These are phyloP conservation scores for Kwoniella sp. DNA, from an alignment of 768 basidiomycete genomes.

Conservation along the genomic window DNA sequence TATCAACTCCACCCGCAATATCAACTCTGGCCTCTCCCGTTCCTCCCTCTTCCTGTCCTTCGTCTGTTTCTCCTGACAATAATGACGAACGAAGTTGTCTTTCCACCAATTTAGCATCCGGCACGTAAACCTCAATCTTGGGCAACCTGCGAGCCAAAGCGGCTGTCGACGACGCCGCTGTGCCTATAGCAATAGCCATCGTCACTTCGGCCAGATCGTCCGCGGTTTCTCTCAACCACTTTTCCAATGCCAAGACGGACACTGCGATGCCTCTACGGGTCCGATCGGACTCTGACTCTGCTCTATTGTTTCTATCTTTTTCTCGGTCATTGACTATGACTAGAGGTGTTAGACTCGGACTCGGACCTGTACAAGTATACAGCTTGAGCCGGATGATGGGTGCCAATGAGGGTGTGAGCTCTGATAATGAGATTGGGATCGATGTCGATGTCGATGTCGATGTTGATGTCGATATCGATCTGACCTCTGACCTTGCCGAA, in stretches of 20 bases:
- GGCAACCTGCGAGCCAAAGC: not conserved
- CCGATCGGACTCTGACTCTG: too few relatives aligned
- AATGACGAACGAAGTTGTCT: not conserved
- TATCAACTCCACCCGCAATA: not conserved
- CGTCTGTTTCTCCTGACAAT: not conserved
- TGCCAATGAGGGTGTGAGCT: not conserved
- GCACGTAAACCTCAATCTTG: not conserved
- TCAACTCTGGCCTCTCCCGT: not conserved
- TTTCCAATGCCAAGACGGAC: too few relatives aligned
- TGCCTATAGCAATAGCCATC: too few relatives aligned
- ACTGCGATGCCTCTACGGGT: too few relatives aligned
- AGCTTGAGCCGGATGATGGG: not conserved
- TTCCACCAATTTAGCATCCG: not conserved
- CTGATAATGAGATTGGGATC: not conserved
- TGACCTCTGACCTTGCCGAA: too few relatives aligned
- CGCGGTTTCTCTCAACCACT: not conserved
- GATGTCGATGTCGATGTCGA: not conserved
- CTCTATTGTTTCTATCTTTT: too few relatives aligned
- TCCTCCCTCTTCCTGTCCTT: not conserved
- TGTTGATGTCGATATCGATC: constrained; percentile 5
- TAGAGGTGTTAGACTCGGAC: too few relatives aligned
- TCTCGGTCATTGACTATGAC: too few relatives aligned
- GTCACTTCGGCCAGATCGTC: not conserved
- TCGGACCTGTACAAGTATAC: too few relatives aligned
- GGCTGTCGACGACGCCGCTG: too few relatives aligned